Conservation (phyloP, 768 basidiomycete genomes). For the Russula lepida region DNA sequence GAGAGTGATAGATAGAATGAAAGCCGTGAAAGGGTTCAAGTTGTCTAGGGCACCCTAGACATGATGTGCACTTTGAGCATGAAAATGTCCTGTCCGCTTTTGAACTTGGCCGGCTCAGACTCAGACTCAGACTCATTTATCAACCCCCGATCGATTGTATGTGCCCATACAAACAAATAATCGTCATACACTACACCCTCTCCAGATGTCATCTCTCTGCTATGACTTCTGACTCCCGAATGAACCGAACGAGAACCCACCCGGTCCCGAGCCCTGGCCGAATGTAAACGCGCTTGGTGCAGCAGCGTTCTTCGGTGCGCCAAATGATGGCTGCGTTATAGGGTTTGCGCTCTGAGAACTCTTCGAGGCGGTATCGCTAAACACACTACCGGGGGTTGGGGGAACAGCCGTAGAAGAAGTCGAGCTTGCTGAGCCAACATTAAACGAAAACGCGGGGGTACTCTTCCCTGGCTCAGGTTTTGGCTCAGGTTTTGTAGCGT, state of each 20-base stretch:
- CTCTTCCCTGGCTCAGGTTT: slow-evolving; percentile 2
- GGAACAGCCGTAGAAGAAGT: slow-evolving; percentile 2
- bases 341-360: background rate
- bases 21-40: background rate
- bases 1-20: background rate
- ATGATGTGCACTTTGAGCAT: background rate
- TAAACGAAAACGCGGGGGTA: background rate
- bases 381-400: slow-evolving; percentile 15
- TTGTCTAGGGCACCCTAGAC: background rate
- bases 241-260: slow-evolving; percentile 5
- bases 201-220: background rate
- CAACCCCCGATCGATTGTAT: background rate
- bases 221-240: slow-evolving; percentile 14
- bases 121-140: background rate
- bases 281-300: background rate
- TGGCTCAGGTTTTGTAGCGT: background rate
- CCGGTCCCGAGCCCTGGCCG: slow-evolving; percentile 1
- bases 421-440: background rate
- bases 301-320: slow-evolving; percentile 3
- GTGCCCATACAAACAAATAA: slow-evolving; percentile 1
- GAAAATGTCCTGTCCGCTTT: background rate
- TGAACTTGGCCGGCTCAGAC: background rate
- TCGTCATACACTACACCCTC: background rate
- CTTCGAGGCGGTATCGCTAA: slow-evolving; percentile 6
- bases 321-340: slow-evolving; percentile 10